Percentiles rank a stretch among this genome's conserved stretches.
These are phyloP conservation scores for Aeschynomene evenia DNA, from an alignment of 306 rosid species.

Conservation along the genomic window DNA sequence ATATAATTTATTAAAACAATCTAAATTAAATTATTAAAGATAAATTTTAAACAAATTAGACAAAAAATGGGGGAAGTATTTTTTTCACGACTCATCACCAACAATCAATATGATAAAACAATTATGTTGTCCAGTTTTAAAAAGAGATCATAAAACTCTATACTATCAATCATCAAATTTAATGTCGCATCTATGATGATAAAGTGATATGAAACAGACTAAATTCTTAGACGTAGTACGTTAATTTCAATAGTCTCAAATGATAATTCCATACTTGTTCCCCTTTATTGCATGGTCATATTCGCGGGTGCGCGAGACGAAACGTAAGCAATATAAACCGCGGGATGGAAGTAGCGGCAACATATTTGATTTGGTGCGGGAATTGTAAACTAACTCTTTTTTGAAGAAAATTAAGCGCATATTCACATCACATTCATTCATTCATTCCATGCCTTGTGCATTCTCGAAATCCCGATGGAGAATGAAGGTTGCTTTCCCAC, in stretches of 20 bases:
- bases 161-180: too few species aligned
- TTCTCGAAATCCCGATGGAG: constrained; percentile 21
- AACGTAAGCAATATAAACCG: constrained; percentile 22
- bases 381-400: neutral
- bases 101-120: too few species aligned
- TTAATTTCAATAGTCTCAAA: neutral
- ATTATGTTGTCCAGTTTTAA: too few species aligned
- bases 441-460: neutral
- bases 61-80: too few species aligned
- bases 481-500: constrained; percentile 29
- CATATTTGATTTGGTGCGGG: constrained; percentile 24
- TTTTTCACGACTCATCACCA: too few species aligned
- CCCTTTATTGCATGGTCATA: neutral
- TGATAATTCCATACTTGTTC: neutral
- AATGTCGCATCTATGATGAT: too few species aligned
- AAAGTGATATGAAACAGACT: too few species aligned
- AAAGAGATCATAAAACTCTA: too few species aligned
- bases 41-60: too few species aligned
- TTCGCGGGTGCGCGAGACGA: constrained; percentile 2
- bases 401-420: neutral
- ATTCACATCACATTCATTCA: neutral
- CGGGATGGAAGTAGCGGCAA: constrained; percentile 23
- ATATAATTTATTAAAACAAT: too few species aligned
- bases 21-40: too few species aligned
- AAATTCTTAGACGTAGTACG: neutral